A percentile compares a stretch with the other conserved stretches of the same genome.
Evolutionary conservation across 345 rosid species (phyloP).

Genomic region (Aegle marmelos): DNA sequence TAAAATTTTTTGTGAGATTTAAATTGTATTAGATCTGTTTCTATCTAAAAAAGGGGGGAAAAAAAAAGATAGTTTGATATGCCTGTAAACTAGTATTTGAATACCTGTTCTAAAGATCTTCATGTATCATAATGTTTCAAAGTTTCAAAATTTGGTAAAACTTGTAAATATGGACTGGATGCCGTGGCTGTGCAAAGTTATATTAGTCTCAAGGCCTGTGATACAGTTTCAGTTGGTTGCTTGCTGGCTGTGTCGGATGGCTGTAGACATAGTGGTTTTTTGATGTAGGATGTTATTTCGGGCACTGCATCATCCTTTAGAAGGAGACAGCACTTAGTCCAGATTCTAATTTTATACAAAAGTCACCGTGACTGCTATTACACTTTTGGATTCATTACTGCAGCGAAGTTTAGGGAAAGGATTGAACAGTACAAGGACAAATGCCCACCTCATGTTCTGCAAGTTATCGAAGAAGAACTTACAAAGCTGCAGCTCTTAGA

Average conservation of each 20-base stretch:
- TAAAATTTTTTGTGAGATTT: slow-evolving; percentile 5
- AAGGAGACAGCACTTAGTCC: neutral
- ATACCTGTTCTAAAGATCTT: neutral
- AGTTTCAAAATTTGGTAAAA: neutral
- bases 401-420: slow-evolving; percentile 96
- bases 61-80: neutral
- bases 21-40: neutral
- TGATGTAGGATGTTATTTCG: neutral
- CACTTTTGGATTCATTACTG: slow-evolving; percentile 21
- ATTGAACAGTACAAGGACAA: slow-evolving; percentile 83
- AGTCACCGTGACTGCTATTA: neutral
- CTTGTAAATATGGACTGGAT: neutral
- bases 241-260: neutral
- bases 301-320: neutral
- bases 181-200: neutral
- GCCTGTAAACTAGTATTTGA: neutral
- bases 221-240: neutral
- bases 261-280: neutral
- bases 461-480: slow-evolving; percentile 98
- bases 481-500: slow-evolving; percentile 96
- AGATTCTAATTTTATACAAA: neutral
- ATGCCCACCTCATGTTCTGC: slow-evolving; percentile 82
- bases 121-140: neutral
- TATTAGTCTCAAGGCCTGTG: neutral
- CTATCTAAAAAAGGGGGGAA: neutral